These are phyloP conservation scores for Aspergillus terreus DNA, from an alignment of 2,329 filamentous ascomycete species.

Conservation along the genomic window DNA sequence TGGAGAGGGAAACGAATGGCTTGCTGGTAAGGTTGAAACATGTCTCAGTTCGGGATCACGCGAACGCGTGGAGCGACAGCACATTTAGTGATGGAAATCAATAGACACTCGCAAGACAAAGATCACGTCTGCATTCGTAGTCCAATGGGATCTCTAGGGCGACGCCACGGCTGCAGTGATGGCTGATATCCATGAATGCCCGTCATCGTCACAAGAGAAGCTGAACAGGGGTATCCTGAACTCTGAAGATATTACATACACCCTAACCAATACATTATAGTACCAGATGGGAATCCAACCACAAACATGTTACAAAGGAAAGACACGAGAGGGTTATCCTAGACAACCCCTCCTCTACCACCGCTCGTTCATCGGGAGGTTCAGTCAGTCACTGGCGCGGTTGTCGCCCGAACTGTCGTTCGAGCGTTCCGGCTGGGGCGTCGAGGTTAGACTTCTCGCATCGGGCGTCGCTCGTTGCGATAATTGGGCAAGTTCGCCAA, in stretches of 20 bases:
- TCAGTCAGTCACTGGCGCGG: slow-evolving; percentile 11
- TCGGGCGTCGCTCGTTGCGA: slow-evolving; percentile 29
- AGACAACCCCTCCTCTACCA: background rate
- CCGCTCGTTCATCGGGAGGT: slow-evolving; percentile 3
- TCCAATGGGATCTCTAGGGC: background rate
- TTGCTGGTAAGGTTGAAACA: background rate
- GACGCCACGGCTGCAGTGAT: background rate
- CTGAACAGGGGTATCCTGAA: slow-evolving; percentile 23
- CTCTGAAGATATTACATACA: slow-evolving; percentile 24
- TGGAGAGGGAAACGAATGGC: background rate
- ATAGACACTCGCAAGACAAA: too few relatives aligned
- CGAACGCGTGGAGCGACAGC: too few relatives aligned
- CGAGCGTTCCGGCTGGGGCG: slow-evolving; percentile 23
- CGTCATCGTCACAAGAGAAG: slow-evolving; percentile 1
- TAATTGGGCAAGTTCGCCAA: slow-evolving; percentile 35
- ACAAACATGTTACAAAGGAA: slow-evolving; percentile 10
- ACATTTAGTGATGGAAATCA: too few relatives aligned
- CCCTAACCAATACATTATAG: slow-evolving; percentile 17
- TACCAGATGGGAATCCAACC: slow-evolving; percentile 5
- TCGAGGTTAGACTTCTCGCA: slow-evolving; percentile 25
- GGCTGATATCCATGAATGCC: background rate
- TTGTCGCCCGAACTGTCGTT: slow-evolving; percentile 6
- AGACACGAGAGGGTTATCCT: slow-evolving; percentile 6
- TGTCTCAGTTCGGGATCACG: too few relatives aligned
- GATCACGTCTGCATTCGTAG: background rate